phyloP scores from a whole-genome alignment of 2,329 filamentous ascomycete species.

The Neobulgaria alba region DNA sequence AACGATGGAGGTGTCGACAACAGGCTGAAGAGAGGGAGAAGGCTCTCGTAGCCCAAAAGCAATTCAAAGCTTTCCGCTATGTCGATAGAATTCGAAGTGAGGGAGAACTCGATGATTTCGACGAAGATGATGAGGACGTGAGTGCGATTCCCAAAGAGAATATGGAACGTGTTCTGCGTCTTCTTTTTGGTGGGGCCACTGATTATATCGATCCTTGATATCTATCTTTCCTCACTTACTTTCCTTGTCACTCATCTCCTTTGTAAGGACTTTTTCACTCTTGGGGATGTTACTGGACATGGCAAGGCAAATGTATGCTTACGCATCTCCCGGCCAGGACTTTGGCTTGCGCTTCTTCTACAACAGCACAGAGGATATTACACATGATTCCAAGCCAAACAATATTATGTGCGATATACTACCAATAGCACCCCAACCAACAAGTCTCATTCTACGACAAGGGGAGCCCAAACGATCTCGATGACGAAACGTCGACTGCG shows the following conservation, averaged over 20 bases:
- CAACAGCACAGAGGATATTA: conserved; percentile 12
- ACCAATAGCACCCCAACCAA: conserved; percentile 11
- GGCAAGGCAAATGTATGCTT: conserved; percentile 21
- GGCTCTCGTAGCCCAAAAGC: conserved; percentile 21
- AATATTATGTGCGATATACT: conserved; percentile 12
- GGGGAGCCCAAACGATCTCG: conserved; percentile 14
- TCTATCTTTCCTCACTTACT: conserved; percentile 5
- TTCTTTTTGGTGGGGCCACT: conserved; percentile 27
- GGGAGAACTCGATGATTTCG: too few species aligned
- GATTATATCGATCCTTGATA: conserved; percentile 28
- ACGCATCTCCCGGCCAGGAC: conserved; percentile 23
- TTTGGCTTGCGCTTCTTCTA: conserved; percentile 18
- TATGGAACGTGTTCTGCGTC: conserved; percentile 27
- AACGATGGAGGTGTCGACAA: conserved; percentile 25
- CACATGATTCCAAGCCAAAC: conserved; percentile 8
- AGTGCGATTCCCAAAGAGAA: conserved; percentile 23
- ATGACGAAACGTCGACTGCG: too few species aligned
- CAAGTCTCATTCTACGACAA: conserved; percentile 15
- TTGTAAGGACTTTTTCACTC: too few species aligned
- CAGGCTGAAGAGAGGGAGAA: conserved; percentile 23
- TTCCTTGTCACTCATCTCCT: conserved; percentile 4
- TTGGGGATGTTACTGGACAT: too few species aligned
- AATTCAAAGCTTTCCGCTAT: conserved; percentile 25
- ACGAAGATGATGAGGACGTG: conserved; percentile 25
- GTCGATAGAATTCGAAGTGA: too few species aligned